Percentiles rank a stretch among this genome's conserved stretches.
Evolutionary conservation across 805 yeast species (phyloP).

Genomic region (Komagataella ulmi): DNA sequence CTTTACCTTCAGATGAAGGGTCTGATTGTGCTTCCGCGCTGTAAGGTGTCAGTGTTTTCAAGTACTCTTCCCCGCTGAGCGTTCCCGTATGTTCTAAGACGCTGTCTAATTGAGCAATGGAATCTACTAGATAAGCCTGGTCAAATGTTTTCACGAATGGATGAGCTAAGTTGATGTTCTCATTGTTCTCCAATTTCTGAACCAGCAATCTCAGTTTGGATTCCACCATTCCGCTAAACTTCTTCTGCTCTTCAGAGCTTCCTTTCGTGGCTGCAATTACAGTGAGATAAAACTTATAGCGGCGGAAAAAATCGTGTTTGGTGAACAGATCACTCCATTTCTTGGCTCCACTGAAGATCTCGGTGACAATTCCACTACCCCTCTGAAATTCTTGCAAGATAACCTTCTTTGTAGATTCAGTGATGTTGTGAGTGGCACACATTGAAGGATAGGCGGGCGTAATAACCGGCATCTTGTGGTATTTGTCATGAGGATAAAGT

Average conservation of each 20-base stretch:
- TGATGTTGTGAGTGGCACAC: slow-evolving; percentile 97
- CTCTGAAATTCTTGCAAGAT: slow-evolving; percentile 69
- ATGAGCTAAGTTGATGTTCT: slow-evolving; percentile 74
- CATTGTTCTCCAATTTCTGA: slow-evolving; percentile 65
- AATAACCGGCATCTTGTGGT: slow-evolving; percentile 93
- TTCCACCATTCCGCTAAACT: slow-evolving; percentile 91
- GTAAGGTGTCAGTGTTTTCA: slow-evolving; percentile 5
- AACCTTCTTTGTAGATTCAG: slow-evolving; percentile 75
- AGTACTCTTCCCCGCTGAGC: slow-evolving; percentile 30
- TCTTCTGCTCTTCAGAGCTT: slow-evolving; percentile 67
- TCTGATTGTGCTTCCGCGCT: slow-evolving; percentile 4
- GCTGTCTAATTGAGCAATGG: slow-evolving; percentile 24
- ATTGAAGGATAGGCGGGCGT: slow-evolving; percentile 98
- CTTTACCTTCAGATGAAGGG: slow-evolving; percentile 3
- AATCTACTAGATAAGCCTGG: slow-evolving; percentile 26
- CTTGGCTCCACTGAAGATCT: slow-evolving; percentile 47
- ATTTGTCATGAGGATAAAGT: slow-evolving; percentile 76
- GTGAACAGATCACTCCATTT: slow-evolving; percentile 66
- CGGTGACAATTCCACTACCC: slow-evolving; percentile 60
- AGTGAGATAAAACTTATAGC: slow-evolving; percentile 78
- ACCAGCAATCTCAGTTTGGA: slow-evolving; percentile 73
- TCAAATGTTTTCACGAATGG: slow-evolving; percentile 77
- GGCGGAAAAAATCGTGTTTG: slow-evolving; percentile 71
- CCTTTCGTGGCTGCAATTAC: slow-evolving; percentile 68
- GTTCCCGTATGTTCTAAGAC: slow-evolving; percentile 37